Base-by-base conservation (phyloP, 2,329 filamentous ascomycete genomes). In the Clonostachys rhizophaga region DNA sequence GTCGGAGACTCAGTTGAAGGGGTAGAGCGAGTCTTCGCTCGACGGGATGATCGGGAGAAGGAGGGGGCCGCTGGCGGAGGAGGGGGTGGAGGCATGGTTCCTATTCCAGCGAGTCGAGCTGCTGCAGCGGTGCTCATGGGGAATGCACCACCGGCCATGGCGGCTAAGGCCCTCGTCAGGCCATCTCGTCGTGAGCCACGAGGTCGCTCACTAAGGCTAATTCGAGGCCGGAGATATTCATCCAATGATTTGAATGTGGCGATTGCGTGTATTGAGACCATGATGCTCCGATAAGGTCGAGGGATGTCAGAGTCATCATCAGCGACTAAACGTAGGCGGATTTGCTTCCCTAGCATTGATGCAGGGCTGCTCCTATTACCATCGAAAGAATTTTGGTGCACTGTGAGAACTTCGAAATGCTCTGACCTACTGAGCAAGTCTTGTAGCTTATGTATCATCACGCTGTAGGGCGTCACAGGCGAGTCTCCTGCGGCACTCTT, bases 191-290 rank as follows among this genome's bases (percentile, higher is more conserved):
- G 78, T 33, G 78, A 74, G 10, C 72, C 74, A 40, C 84, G 78
- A 12, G 64, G 61, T 16, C 89, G 82, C 52, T 96, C 91, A 4
- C 87, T 83, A 13, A 94, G 65, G 57, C 78, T 90, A 49, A 99
- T 95, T 50, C 92, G 82, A 8, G 94, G 94, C 36, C 94, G 85
- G 40, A 99, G 76, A 64, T 97, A 99, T 62, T 99, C 94, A 61
- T 97, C 94, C 20, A 99, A 72, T 1, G 92, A 89, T 65, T 96
- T 97, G 73, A 99, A 97, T 0, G 91, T 97, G 3, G 94, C 92
- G 59, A 99, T 97, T 14, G 94, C 94, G 64, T 99, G 94, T 48
- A 99, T 99, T 1, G 91, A 95, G 1, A 99, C 94, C 87, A 96
- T 96, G 52, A 99, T 95, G 55, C 92, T 96, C 18, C 89, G 82